phyloP scores from a whole-genome alignment of 2,329 filamentous ascomycete genomes.

The Paraphoma chrysanthemicola region DNA sequence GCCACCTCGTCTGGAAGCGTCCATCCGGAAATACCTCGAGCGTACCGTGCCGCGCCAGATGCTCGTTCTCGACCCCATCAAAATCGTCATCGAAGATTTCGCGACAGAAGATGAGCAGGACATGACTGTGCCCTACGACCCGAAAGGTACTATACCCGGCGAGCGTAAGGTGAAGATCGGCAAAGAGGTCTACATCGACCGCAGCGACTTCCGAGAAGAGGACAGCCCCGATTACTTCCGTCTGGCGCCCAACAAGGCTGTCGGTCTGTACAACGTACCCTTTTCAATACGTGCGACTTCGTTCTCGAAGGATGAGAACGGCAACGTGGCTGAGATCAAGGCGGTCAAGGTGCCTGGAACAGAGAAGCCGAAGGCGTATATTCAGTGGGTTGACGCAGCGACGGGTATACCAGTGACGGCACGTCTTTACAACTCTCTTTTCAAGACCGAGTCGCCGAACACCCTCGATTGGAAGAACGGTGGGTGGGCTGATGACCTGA shows the following conservation, averaged over 20 bases:
- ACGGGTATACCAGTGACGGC: slow-evolving; percentile 68
- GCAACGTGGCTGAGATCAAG: slow-evolving; percentile 70
- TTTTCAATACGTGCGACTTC: slow-evolving; percentile 73
- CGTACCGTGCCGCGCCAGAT: slow-evolving; percentile 86
- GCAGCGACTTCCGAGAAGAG: slow-evolving; percentile 76
- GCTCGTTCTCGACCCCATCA: slow-evolving; percentile 86
- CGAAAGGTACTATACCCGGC: slow-evolving; percentile 70
- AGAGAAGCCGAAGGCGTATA: slow-evolving; percentile 74
- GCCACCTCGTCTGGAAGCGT: slow-evolving; percentile 82
- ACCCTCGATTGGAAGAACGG: slow-evolving; percentile 71
- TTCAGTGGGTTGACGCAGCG: slow-evolving; percentile 85
- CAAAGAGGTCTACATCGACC: slow-evolving; percentile 83
- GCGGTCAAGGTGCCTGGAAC: slow-evolving; percentile 69
- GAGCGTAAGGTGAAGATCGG: slow-evolving; percentile 70
- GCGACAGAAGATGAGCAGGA: slow-evolving; percentile 70
- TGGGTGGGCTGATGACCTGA: slow-evolving; percentile 84
- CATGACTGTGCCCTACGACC: slow-evolving; percentile 77
- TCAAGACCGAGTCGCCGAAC: slow-evolving; percentile 85
- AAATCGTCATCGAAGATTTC: slow-evolving; percentile 82
- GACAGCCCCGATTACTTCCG: slow-evolving; percentile 79
- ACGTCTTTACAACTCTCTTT: slow-evolving; percentile 81
- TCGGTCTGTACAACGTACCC: slow-evolving; percentile 75
- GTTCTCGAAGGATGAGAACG: slow-evolving; percentile 71
- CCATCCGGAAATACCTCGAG: slow-evolving; percentile 85
- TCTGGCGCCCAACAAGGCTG: slow-evolving; percentile 75